A percentile compares a stretch with the other conserved stretches of the same genome.
Conservation (phyloP, 2,329 filamentous ascomycete species). For the Colletotrichum scovillei region DNA sequence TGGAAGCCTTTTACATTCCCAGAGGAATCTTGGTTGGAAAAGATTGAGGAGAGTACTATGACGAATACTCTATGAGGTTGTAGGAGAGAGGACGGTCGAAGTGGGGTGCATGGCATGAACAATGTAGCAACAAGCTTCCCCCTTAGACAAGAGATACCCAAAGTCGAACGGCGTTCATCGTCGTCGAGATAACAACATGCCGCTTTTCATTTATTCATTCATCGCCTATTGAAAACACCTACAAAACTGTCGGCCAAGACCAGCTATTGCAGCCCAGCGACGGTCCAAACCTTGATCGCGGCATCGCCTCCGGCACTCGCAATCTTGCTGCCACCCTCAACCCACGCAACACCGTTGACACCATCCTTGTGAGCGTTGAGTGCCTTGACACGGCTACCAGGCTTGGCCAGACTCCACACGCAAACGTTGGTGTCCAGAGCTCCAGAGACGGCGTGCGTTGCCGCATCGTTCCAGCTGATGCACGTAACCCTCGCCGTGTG, state of each 20-base stretch:
- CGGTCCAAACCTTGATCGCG: constrained; percentile 88
- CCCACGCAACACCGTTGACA: constrained; percentile 88
- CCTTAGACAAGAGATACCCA: constrained; percentile 22
- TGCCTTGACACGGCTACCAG: constrained; percentile 85
- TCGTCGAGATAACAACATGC: constrained; percentile 20
- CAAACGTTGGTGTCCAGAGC: constrained; percentile 92
- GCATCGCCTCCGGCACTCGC: constrained; percentile 89
- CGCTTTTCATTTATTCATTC: constrained; percentile 23
- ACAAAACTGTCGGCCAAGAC: neutral
- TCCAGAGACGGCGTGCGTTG: constrained; percentile 84
- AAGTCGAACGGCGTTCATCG: constrained; percentile 13
- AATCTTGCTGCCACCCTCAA: constrained; percentile 72
- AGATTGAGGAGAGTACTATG: neutral
- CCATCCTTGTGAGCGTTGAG: constrained; percentile 96
- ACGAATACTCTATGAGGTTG: neutral
- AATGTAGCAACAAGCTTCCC: neutral
- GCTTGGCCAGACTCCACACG: constrained; percentile 88
- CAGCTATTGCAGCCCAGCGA: constrained; percentile 63
- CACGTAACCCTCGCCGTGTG: constrained; percentile 69
- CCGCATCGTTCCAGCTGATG: constrained; percentile 81
- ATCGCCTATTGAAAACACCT: constrained; percentile 15
- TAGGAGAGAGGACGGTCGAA: neutral
- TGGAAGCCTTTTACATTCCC: neutral
- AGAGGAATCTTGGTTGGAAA: neutral
- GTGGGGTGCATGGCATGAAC: neutral